Base-by-base conservation (phyloP, 2,329 filamentous ascomycete species). In the Fusarium gaditjirri region DNA sequence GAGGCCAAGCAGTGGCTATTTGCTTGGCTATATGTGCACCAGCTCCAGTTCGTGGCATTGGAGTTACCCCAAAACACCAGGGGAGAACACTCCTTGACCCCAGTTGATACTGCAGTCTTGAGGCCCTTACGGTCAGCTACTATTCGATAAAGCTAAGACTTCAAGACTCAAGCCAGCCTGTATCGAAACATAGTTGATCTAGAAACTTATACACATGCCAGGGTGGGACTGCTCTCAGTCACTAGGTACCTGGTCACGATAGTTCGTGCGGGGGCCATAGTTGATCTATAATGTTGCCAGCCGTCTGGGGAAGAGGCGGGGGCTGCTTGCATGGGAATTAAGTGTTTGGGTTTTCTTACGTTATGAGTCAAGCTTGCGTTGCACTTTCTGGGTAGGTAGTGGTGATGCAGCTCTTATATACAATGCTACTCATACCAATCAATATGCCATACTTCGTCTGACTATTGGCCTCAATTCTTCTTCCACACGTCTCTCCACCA, bases 401-500 rank as follows among this genome's bases (percentile, higher is more conserved):
- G 38, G 17, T 33, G 56, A 39, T 53, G 39, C 9, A 44, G 44
- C 33, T 55, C 41, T 42, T 33, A 7, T 12, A 31, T 31, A 54
- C 29, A 50, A 38, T 23, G 19, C 27, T 41, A 33, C 31, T 23
- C 12, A 27, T 12, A 19, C 16, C 33, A 23, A 41, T 27, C 17
- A 14, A 38, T 16, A 27, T 35, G 29, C 31, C n/a, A 50, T 50
- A 8, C 46, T 33, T 25, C 31, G n/a, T 35, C 17, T 25, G 31
- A n/a, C 25, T 29, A 21, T 11, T 16, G 29, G 14, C 31, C 35
- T 75, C 44, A 70, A 17, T 66, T 60, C 64, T 78, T 81, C 71
- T 78, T 79, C 83, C 83, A 97, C 16, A 97, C 78, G 81, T 98
- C 95, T 76, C 89, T 89, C 94, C 94, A 98, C 83, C 97, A 93